Evolutionary conservation across 148 eudicot genomes (phyloP), one percentile per base, ranked within the genome.

Genomic region (Polygonum maritimum): DNA sequence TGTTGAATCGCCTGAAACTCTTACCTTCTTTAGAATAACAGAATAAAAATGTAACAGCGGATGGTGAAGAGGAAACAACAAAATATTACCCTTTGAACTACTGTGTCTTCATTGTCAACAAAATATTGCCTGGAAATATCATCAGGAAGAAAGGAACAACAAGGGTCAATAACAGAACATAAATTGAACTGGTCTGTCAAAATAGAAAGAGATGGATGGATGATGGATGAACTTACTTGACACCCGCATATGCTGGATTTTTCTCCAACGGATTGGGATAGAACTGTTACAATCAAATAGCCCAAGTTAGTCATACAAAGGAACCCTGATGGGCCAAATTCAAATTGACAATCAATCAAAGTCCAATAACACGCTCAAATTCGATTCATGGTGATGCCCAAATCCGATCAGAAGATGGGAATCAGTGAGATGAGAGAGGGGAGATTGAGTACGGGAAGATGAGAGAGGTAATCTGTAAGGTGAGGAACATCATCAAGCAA

Each of bases 181-280:
- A 21, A 65, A 14, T 16, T 0, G 16, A 18, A 40, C 35, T 40
- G 74, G 21, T 62, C 47, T 39, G 33, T 57, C 2, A 7, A 36
- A 31, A 22, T 26, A 26, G 31, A 26, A 26, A 26, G 31, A 26
- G 31, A 62, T 16, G 41, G 51, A 22, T 12, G 54, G 44, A 11
- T 21, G 52, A 73, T 73, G 31, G 39, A 77, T 57, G n/a, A 73
- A 63, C 95, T 88, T 83, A 94, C 98, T 79, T 87, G 47, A 86
- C 91, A 45, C 85, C 93, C 15, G 91, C 80, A 74, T 94, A 91
- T 44, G 98, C 87, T 74, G 95, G 95, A 82, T 94, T 91, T 80
- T 82, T 81, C 79, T 90, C 89, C 83, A 94, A 82, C 16, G 98
- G 97, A 79, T 94, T 91, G 4, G 91, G 78, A 74, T 84, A 87